Evolutionary conservation across 495 filamentous ascomycete genomes (phyloP).

Genomic region (Recurvomyces mirabilis): DNA sequence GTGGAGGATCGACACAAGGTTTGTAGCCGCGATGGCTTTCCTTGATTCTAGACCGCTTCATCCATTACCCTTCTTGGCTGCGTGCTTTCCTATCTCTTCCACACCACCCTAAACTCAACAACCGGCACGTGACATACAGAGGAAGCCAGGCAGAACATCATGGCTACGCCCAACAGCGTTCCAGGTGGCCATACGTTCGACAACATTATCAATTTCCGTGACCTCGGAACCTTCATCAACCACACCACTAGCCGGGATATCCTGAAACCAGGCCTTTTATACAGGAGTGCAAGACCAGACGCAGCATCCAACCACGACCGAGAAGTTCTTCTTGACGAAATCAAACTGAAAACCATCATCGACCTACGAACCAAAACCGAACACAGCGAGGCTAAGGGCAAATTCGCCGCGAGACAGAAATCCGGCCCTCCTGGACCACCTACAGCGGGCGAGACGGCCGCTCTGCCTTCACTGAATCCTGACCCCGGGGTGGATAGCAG

Average conservation of each 20-base stretch:
- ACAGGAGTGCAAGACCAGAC: slow-evolving; percentile 62
- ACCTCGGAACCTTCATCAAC: slow-evolving; percentile 69
- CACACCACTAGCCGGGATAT: slow-evolving; percentile 39
- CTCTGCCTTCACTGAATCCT: too few relatives aligned
- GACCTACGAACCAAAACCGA: slow-evolving; percentile 72
- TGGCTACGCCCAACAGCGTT: neutral
- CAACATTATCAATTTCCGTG: slow-evolving; percentile 60
- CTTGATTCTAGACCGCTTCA: neutral
- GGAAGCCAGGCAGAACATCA: neutral
- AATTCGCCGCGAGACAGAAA: too few relatives aligned
- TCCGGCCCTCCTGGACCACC: too few relatives aligned
- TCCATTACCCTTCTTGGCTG: neutral
- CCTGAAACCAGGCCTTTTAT: slow-evolving; percentile 59
- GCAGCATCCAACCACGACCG: slow-evolving; percentile 58
- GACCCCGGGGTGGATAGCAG: too few relatives aligned
- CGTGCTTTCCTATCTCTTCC: too few relatives aligned
- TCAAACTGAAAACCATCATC: slow-evolving; percentile 57
- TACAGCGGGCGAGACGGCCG: too few relatives aligned
- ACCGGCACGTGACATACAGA: too few relatives aligned
- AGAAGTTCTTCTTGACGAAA: slow-evolving; percentile 45
- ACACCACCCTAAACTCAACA: too few relatives aligned
- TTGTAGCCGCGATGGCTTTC: neutral
- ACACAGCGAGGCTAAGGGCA: slow-evolving; percentile 56
- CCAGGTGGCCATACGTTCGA: too few relatives aligned
- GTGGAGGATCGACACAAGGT: neutral